These are phyloP conservation scores for Botrytis byssoidea DNA, from an alignment of 2,329 filamentous ascomycete genomes.

Conservation along the genomic window DNA sequence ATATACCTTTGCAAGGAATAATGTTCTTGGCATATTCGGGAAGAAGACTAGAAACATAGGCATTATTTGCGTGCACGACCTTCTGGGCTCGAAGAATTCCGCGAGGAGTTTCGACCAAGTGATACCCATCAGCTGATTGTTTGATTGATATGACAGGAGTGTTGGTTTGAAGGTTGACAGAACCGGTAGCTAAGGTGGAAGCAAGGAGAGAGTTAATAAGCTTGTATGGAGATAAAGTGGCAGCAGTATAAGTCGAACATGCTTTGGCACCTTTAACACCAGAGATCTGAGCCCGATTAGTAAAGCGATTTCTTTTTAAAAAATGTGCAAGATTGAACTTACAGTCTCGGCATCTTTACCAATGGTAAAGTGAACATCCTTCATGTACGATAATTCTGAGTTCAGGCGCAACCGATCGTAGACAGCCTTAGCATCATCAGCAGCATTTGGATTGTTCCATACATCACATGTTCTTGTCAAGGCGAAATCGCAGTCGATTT, in stretches of 20 bases:
- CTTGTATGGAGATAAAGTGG: slow-evolving; percentile 57
- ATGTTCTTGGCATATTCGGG: slow-evolving; percentile 53
- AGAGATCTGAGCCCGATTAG: slow-evolving; percentile 19
- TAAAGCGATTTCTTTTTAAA: no score
- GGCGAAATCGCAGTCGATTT: slow-evolving; percentile 45
- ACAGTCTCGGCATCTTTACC: slow-evolving; percentile 10
- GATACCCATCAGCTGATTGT: slow-evolving; percentile 35
- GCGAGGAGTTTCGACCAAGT: slow-evolving; percentile 52
- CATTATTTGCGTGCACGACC: slow-evolving; percentile 66
- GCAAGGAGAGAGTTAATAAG: slow-evolving; percentile 53
- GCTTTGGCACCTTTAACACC: slow-evolving; percentile 32
- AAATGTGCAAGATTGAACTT: neutral
- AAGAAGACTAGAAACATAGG: slow-evolving; percentile 60
- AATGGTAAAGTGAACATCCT: slow-evolving; percentile 7
- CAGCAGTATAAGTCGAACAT: slow-evolving; percentile 29
- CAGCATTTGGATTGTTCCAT: slow-evolving; percentile 7
- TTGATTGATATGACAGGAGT: slow-evolving; percentile 44
- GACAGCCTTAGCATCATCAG: neutral
- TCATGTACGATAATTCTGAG: slow-evolving; percentile 1
- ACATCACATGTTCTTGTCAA: slow-evolving; percentile 36
- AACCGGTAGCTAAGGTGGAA: slow-evolving; percentile 44
- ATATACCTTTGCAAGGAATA: slow-evolving; percentile 53
- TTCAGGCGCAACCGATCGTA: slow-evolving; percentile 1
- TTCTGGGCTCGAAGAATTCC: slow-evolving; percentile 53
- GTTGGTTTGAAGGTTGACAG: slow-evolving; percentile 52